These are phyloP conservation scores for Senna siamea DNA, from an alignment of 306 rosid species.

Conservation along the genomic window DNA sequence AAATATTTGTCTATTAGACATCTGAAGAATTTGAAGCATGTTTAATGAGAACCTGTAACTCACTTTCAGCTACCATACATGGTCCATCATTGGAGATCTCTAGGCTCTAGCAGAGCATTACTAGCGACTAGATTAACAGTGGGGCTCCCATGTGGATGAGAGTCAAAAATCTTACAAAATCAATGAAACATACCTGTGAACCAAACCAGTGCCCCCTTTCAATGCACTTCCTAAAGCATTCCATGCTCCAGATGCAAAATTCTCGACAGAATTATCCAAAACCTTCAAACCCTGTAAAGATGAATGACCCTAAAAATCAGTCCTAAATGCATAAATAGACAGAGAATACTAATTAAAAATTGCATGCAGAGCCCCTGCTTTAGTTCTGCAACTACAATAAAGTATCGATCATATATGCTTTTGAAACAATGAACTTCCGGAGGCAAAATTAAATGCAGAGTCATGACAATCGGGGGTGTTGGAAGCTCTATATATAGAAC, in stretches of 20 bases:
- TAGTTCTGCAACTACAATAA: not conserved
- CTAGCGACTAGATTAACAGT: constrained; percentile 19
- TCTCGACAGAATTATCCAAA: constrained; percentile 88
- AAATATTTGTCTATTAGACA: constrained; percentile 3
- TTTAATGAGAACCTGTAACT: constrained; percentile 18
- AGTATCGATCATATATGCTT: constrained; percentile 4
- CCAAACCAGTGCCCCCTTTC: constrained; percentile 73
- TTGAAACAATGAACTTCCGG: constrained; percentile 9
- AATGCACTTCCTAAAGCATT: constrained; percentile 81
- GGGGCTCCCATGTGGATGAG: too few species aligned
- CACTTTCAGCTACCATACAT: not conserved
- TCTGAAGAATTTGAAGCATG: not conserved
- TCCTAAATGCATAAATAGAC: constrained; percentile 17
- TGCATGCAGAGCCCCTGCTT: not conserved
- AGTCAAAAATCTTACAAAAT: not conserved
- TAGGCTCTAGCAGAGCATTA: not conserved
- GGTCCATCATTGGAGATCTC: constrained; percentile 12
- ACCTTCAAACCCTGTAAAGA: constrained; percentile 73
- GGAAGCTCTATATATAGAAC: too few species aligned
- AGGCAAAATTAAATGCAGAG: not conserved
- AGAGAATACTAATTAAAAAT: constrained; percentile 5
- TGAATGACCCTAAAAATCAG: constrained; percentile 18
- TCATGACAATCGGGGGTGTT: too few species aligned
- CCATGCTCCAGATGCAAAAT: constrained; percentile 95
- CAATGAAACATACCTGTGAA: constrained; percentile 63